phyloP scores from a whole-genome alignment of 2,329 filamentous ascomycete species.

The Fusarium beomiforme region DNA sequence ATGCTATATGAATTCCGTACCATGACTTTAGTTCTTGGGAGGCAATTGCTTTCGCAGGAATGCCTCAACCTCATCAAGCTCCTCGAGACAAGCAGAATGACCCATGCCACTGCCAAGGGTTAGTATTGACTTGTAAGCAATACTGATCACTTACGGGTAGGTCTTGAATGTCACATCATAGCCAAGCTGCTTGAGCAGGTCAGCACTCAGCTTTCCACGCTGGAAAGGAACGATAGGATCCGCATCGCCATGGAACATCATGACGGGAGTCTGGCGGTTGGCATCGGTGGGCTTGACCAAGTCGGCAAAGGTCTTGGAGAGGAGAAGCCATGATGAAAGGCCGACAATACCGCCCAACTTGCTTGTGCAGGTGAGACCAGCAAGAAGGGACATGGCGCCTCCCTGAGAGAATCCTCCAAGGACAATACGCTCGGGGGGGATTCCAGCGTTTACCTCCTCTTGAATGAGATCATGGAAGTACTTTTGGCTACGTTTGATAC shows the following conservation, averaged over 20 bases:
- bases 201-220: conserved; percentile 74
- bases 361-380: conserved; percentile 75
- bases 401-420: conserved; percentile 89
- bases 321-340: conserved; percentile 82
- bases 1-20: background rate
- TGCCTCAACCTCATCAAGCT: conserved; percentile 83
- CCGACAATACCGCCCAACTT: conserved; percentile 91
- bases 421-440: conserved; percentile 84
- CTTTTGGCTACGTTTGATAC: conserved; percentile 76
- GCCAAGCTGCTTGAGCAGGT: conserved; percentile 74
- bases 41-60: conserved; percentile 61
- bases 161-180: conserved; percentile 79
- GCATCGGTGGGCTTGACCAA: conserved; percentile 52
- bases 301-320: conserved; percentile 61
- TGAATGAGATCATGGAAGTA: conserved; percentile 85
- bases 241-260: conserved; percentile 86
- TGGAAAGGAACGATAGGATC: conserved; percentile 78
- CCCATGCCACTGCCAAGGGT: conserved; percentile 65
- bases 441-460: conserved; percentile 81
- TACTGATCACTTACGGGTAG: conserved; percentile 68
- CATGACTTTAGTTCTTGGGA: conserved; percentile 31
- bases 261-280: conserved; percentile 79
- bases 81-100: conserved; percentile 79
- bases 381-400: conserved; percentile 85
- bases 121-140: background rate